Evolutionary conservation across 768 basidiomycete species (phyloP).

Genomic region (Calocybe gangraenosa): DNA sequence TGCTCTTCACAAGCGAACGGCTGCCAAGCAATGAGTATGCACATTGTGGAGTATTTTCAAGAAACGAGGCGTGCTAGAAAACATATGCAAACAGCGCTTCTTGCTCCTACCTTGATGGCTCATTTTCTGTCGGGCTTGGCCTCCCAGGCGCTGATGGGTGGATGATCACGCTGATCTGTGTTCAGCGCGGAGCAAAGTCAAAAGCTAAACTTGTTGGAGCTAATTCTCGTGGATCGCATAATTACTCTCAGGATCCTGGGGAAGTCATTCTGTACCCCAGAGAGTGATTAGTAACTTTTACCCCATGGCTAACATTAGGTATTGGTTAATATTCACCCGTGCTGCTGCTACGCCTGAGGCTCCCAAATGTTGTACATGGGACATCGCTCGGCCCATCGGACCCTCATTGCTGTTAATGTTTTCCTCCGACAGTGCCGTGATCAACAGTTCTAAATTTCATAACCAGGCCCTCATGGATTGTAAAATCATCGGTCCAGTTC

Average conservation of each 20-base stretch:
- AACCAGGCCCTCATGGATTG: neutral
- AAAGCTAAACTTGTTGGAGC: neutral
- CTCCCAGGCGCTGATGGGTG: too few relatives aligned
- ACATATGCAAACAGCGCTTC: neutral
- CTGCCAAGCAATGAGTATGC: too few relatives aligned
- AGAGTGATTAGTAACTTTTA: too few relatives aligned
- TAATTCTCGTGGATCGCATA: neutral
- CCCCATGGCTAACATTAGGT: too few relatives aligned
- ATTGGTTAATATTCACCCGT: neutral
- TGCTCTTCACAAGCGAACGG: too few relatives aligned
- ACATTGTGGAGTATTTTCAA: too few relatives aligned
- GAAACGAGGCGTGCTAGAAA: too few relatives aligned
- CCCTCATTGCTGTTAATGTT: neutral
- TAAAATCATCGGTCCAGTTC: neutral
- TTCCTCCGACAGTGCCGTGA: neutral
- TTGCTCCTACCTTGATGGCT: too few relatives aligned
- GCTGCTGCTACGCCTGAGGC: neutral
- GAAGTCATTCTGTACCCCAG: neutral
- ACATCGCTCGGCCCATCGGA: conserved; percentile 5
- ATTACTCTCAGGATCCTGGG: neutral
- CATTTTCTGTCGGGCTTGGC: too few relatives aligned
- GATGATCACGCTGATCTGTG: neutral
- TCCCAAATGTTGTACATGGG: neutral
- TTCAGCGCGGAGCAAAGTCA: neutral
- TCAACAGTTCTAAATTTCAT: neutral